phyloP scores from a whole-genome alignment of 139 green algal species.

The Zygnema circumcarinatum region DNA sequence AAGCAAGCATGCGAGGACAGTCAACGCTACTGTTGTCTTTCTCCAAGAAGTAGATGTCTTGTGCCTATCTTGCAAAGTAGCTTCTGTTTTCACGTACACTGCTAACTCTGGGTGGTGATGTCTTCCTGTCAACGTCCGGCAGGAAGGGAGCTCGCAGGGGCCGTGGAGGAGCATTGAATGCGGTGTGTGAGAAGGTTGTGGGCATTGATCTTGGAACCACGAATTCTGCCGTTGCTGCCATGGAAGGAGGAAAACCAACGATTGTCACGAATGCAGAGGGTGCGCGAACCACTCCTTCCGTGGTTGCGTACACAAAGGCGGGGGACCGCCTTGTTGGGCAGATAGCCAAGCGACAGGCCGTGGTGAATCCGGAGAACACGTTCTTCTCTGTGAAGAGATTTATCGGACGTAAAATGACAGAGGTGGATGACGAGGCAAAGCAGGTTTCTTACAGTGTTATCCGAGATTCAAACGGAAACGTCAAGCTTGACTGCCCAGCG shows the following conservation, averaged over 20 bases:
- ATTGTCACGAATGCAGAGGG: conserved; percentile 99
- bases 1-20: no score
- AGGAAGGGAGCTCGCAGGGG: background rate
- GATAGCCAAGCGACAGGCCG: conserved; percentile 98
- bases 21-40: no score
- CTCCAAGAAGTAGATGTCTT: no score
- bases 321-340: conserved; percentile 96
- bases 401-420: conserved; percentile 88
- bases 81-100: no score
- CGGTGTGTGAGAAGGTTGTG: conserved; percentile 75
- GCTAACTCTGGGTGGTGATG: no score
- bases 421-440: conserved; percentile 91
- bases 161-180: conserved; percentile 30
- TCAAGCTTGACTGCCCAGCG: conserved; percentile 93
- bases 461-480: conserved; percentile 81
- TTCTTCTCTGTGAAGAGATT: conserved; percentile 99
- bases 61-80: no score
- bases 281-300: conserved; percentile 93
- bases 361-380: conserved; percentile 99
- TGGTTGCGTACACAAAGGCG: conserved; percentile 84
- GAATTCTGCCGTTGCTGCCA: conserved; percentile 85
- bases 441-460: conserved; percentile 88
- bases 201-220: conserved; percentile 98
- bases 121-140: no score
- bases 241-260: conserved; percentile 74